Evolutionary conservation across 2,329 filamentous ascomycete genomes (phyloP), one percentile per base, ranked within the genome.

Genomic region (Kalaharituber pfeilii): DNA sequence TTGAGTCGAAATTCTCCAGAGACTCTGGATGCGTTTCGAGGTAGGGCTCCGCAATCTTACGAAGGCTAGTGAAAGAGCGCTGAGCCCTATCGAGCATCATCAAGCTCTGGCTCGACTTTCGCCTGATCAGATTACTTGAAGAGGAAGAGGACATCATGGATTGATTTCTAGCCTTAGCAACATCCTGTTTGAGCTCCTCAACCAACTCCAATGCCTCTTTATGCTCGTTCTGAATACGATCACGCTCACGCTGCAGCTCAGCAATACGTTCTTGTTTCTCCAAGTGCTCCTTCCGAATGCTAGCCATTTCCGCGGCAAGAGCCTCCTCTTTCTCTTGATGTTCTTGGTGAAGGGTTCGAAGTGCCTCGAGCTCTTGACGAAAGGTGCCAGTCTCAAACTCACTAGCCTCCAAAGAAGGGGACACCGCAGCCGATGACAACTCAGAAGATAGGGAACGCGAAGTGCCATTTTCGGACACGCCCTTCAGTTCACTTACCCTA

Each of bases 391-490:
- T 61, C 22, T 62, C 62, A 59, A 80, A 80, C 56, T 73, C 71
- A 66, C 81, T 77, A 61, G 75, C 74, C 62, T 81, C 79, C 59
- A 79, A 81, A 63, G 74, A 74, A 63, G 79, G 78, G 66, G 83
- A 85, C 65, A 84, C 84, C 76, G 83, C 79, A 73, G 79, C 86
- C 68, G 83, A 94, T 65, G 86, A 94, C 67, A 94, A 77, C 71
- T 96, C 91, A 71, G 86, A 91, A 62, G 86, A 95, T 63, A 95
- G 82, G 65, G 87, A 94, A 68, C 82, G 86, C 72, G 86, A 88
- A 65, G 84, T 88, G 69, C 84, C 85, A 66, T 73, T 75, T 70
- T 79, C 75, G 39, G 53, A 69, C 52, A 70, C 72, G 72, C 80
- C 76, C 71, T 81, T 87, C 67, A 78, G 71, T 66, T 80, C 82